A percentile compares a stretch with the other conserved stretches of the same genome.
These are phyloP conservation scores for Aspergillus ustus DNA, from an alignment of 2,329 filamentous ascomycete genomes.

Conservation along the genomic window DNA sequence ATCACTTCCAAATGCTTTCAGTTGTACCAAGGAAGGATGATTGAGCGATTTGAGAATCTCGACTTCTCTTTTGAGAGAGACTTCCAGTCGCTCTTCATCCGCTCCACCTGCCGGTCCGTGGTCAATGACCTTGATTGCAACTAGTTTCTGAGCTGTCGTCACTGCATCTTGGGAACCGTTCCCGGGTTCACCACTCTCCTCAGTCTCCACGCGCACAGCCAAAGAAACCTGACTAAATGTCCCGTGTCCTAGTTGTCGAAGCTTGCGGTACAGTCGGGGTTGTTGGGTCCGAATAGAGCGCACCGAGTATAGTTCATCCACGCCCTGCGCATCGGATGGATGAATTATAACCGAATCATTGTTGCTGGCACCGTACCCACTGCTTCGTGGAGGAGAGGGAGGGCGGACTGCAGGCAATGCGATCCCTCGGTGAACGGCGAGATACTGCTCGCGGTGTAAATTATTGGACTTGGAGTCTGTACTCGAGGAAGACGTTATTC, in stretches of 20 bases:
- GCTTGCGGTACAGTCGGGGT: constrained; percentile 74
- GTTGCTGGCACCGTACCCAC: constrained; percentile 58
- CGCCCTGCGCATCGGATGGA: constrained; percentile 23
- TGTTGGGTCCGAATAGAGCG: constrained; percentile 70
- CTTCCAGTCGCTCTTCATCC: constrained; percentile 89
- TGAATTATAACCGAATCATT: constrained; percentile 41
- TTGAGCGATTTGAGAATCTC: constrained; percentile 88
- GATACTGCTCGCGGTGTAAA: constrained; percentile 77
- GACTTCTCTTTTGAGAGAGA: constrained; percentile 90
- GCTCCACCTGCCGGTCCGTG: constrained; percentile 92
- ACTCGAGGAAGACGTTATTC: constrained; percentile 54
- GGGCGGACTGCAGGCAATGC: constrained; percentile 62
- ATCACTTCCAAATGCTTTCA: constrained; percentile 90
- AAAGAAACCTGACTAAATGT: constrained; percentile 95
- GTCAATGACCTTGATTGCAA: constrained; percentile 94
- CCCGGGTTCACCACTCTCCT: constrained; percentile 40
- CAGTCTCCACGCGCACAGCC: constrained; percentile 74
- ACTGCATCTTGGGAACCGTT: constrained; percentile 22
- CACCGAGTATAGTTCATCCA: constrained; percentile 71
- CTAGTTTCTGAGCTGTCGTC: constrained; percentile 71
- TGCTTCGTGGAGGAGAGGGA: constrained; percentile 82
- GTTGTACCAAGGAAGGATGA: constrained; percentile 86
- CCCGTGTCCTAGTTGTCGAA: constrained; percentile 84
- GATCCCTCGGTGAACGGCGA: constrained; percentile 78
- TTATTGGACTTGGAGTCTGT: constrained; percentile 42